These are phyloP conservation scores for Podospora appendiculata DNA, from an alignment of 495 filamentous ascomycete species.

Conservation along the genomic window DNA sequence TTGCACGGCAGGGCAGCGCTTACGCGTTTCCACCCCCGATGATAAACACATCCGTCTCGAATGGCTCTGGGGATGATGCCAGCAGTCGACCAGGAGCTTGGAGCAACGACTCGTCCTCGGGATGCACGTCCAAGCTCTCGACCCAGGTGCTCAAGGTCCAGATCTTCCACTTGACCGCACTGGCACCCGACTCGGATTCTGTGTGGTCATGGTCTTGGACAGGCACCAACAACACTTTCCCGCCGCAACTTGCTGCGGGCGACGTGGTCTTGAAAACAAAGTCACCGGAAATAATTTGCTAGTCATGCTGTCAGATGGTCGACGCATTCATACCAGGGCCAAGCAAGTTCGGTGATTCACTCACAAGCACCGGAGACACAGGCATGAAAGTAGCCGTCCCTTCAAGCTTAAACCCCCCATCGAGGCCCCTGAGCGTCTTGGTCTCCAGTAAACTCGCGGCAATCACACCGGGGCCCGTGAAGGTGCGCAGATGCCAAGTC, in stretches of 20 bases:
- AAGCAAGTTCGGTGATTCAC: background rate
- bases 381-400: conserved; percentile 7
- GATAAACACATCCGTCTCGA: conserved; percentile 27
- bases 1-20: conserved; percentile 2
- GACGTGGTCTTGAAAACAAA: conserved; percentile 18
- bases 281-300: conserved; percentile 20
- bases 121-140: conserved; percentile 14
- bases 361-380: conserved; percentile 9
- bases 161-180: conserved; percentile 21
- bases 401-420: conserved; percentile 4
- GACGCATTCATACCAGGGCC: background rate
- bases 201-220: background rate
- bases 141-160: conserved; percentile 26
- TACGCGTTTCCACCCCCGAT: conserved; percentile 27
- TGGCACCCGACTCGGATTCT: no score
- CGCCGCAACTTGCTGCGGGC: conserved; percentile 14
- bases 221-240: conserved; percentile 22
- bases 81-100: conserved; percentile 9
- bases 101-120: conserved; percentile 21
- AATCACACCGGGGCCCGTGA: conserved; percentile 5
- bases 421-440: conserved; percentile 7
- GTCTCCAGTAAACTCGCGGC: conserved; percentile 14
- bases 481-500: conserved; percentile 25
- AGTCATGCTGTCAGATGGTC: background rate
- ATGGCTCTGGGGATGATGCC: conserved; percentile 2